Conservation (phyloP, 345 rosid genomes). For the Syzygium aqueum region DNA sequence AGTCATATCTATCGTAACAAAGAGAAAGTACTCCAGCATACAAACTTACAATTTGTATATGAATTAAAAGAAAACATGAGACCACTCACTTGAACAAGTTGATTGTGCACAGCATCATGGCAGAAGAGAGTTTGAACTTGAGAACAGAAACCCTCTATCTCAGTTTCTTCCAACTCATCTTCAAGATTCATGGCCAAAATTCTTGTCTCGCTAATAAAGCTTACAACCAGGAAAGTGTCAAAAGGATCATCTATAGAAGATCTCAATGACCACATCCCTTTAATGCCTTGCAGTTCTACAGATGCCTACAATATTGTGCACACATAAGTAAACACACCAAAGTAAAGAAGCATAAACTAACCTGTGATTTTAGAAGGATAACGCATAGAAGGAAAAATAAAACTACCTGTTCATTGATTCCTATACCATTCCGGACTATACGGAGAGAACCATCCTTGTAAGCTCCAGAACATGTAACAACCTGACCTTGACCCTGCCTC, state of each 20-base stretch:
- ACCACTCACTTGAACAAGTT: constrained; percentile 73
- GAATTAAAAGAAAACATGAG: background rate
- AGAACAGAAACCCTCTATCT: constrained; percentile 85
- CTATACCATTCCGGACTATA: constrained; percentile 91
- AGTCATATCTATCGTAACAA: background rate
- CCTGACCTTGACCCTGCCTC: constrained; percentile 99
- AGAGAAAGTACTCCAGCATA: background rate
- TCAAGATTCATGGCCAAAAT: constrained; percentile 91
- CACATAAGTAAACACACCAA: background rate
- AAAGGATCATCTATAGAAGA: constrained; percentile 78
- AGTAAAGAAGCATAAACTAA: background rate
- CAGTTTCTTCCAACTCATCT: constrained; percentile 95
- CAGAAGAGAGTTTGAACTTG: constrained; percentile 90
- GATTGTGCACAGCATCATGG: constrained; percentile 86
- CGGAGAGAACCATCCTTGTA: constrained; percentile 97
- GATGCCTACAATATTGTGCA: constrained; percentile 54
- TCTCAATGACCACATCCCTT: constrained; percentile 98
- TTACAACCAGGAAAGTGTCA: constrained; percentile 90
- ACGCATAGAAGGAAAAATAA: background rate
- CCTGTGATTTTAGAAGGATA: background rate
- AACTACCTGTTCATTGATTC: constrained; percentile 85
- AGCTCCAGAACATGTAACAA: constrained; percentile 96
- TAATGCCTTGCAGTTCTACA: constrained; percentile 95
- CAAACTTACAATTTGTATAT: background rate
- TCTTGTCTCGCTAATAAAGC: constrained; percentile 89